A percentile compares a stretch with the other conserved stretches of the same genome.
Evolutionary conservation across 768 basidiomycete species (phyloP).

Genomic region (Suillus decipiens): DNA sequence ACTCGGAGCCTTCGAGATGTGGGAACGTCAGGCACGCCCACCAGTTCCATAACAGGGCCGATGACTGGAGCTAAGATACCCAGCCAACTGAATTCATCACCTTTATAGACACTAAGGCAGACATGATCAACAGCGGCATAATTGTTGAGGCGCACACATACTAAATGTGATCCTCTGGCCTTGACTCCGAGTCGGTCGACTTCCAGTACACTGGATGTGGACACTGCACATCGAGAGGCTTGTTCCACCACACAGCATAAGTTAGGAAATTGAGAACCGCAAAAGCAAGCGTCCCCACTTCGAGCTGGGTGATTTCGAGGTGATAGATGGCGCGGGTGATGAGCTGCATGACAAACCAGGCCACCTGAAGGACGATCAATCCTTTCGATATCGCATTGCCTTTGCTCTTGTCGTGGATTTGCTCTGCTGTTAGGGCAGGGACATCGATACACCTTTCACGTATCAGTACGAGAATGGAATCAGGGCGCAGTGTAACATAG

Average conservation of each 20-base stretch:
- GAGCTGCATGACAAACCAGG: slow-evolving; percentile 38
- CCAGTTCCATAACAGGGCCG: neutral
- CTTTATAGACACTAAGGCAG: neutral
- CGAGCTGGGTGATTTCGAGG: slow-evolving; percentile 35
- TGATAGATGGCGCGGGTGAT: slow-evolving; percentile 23
- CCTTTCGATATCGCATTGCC: slow-evolving; percentile 27
- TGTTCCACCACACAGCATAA: slow-evolving; percentile 41
- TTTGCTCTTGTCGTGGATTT: slow-evolving; percentile 32
- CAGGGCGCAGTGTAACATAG: too few species aligned
- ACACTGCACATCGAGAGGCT: slow-evolving; percentile 36
- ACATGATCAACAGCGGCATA: neutral
- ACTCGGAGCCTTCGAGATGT: neutral
- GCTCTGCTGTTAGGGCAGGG: slow-evolving; percentile 9
- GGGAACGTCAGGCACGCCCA: too few species aligned
- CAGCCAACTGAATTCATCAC: too few species aligned
- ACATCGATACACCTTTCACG: too few species aligned
- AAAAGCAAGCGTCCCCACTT: slow-evolving; percentile 38
- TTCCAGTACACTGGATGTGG: slow-evolving; percentile 7
- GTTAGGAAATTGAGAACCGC: slow-evolving; percentile 32
- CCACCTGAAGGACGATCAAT: slow-evolving; percentile 28
- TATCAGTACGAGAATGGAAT: too few species aligned
- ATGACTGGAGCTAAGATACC: too few species aligned
- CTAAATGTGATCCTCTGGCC: neutral
- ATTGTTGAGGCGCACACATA: neutral
- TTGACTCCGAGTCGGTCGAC: neutral